Evolutionary conservation across 2,329 filamentous ascomycete genomes (phyloP).

Genomic region (Sarocladiaceae sp.): DNA sequence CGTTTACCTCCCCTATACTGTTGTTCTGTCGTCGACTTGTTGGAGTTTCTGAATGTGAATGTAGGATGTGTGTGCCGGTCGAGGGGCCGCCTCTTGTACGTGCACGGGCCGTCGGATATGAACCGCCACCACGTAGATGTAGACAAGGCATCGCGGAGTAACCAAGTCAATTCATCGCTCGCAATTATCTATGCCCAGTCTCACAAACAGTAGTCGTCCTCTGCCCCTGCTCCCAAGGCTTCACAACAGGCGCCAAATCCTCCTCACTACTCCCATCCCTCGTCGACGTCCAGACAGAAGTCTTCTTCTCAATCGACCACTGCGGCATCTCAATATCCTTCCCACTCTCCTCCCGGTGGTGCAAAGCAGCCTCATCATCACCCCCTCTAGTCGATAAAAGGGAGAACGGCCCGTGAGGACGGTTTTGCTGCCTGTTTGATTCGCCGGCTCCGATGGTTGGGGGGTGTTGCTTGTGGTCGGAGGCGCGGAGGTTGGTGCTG

Average conservation of each 20-base stretch:
- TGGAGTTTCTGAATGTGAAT: too few relatives aligned
- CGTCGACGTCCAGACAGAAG: background rate
- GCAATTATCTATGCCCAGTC: background rate
- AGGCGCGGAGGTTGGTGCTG: background rate
- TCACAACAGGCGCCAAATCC: background rate
- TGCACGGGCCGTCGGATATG: too few relatives aligned
- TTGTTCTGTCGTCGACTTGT: too few relatives aligned
- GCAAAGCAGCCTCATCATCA: background rate
- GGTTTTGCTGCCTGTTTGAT: background rate
- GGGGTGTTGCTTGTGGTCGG: background rate
- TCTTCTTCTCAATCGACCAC: conserved; percentile 3
- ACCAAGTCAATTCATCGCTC: background rate
- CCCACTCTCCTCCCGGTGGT: background rate
- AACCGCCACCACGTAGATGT: too few relatives aligned
- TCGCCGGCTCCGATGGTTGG: background rate
- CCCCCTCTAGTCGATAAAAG: background rate
- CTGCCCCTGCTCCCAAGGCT: background rate
- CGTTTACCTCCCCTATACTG: too few relatives aligned
- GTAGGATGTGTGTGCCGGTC: too few relatives aligned
- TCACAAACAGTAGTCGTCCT: background rate
- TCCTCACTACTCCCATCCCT: background rate
- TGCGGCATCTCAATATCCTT: conserved; percentile 4
- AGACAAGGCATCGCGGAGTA: too few relatives aligned
- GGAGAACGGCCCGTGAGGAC: conserved; percentile 3
- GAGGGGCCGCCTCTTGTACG: too few relatives aligned